phyloP scores from a whole-genome alignment of 768 basidiomycete species.

The Amanita brunnescens region DNA sequence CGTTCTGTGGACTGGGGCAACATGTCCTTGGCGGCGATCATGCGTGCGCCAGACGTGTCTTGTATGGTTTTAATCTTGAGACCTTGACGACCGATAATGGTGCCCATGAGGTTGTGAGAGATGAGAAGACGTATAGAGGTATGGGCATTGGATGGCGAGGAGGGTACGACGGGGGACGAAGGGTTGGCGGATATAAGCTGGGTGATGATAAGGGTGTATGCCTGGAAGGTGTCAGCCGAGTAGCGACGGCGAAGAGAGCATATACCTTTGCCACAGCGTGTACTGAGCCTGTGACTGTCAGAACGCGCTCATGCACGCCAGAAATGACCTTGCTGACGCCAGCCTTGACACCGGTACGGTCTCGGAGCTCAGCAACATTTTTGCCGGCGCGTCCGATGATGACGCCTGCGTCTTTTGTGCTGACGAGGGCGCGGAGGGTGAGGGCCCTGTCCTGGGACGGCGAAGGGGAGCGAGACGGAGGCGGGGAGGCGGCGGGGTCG shows the following conservation, averaged over 20 bases:
- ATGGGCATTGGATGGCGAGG: constrained; percentile 63
- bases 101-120: constrained; percentile 99
- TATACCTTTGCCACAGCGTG: constrained; percentile 87
- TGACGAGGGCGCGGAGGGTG: constrained; percentile 91
- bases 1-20: constrained; percentile 98
- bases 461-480: constrained; percentile 38
- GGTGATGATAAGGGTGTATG: constrained; percentile 89
- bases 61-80: constrained; percentile 99
- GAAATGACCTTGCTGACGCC: constrained; percentile 98
- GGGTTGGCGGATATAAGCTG: constrained; percentile 83
- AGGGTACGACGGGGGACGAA: constrained; percentile 56
- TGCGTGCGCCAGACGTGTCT: constrained; percentile 89
- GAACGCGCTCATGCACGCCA: constrained; percentile 96
- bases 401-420: constrained; percentile 94
- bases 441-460: constrained; percentile 71
- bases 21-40: constrained; percentile 99
- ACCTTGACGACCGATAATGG: constrained; percentile 92
- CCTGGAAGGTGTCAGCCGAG: constrained; percentile 37
- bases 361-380: constrained; percentile 95
- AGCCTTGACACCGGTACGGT: constrained; percentile 94
- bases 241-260: constrained; percentile 7
- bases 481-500: constrained; percentile 22
- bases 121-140: constrained; percentile 95
- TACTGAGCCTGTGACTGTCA: constrained; percentile 87
- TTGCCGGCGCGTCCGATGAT: constrained; percentile 96